A percentile compares a stretch with the other conserved stretches of the same genome.
Conservation (phyloP, 2,329 filamentous ascomycete species). For the Lasiodiplodia gonubiensis region DNA sequence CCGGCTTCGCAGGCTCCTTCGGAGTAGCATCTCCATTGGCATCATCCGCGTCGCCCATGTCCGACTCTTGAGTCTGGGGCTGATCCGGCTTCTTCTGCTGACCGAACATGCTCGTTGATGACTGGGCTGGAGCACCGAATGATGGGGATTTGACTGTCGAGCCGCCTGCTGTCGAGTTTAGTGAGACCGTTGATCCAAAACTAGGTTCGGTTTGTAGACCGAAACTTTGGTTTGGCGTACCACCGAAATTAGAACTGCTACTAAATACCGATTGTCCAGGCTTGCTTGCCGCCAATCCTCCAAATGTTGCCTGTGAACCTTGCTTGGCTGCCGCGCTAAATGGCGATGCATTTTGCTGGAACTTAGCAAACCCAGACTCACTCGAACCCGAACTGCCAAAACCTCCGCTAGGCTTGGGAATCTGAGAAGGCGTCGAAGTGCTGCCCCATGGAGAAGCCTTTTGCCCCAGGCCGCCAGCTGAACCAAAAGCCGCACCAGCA, state of each 20-base stretch:
- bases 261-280: slow-evolving; percentile 38
- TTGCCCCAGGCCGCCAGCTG: slow-evolving; percentile 34
- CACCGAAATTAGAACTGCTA: slow-evolving; percentile 30
- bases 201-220: slow-evolving; percentile 41
- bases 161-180: slow-evolving; percentile 41
- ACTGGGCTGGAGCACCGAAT: slow-evolving; percentile 8
- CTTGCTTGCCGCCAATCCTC: slow-evolving; percentile 29
- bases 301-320: slow-evolving; percentile 10
- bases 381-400: slow-evolving; percentile 14
- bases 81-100: slow-evolving; percentile 37
- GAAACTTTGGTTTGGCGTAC: slow-evolving; percentile 32
- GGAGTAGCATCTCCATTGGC: slow-evolving; percentile 31
- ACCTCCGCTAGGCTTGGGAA: slow-evolving; percentile 9
- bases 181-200: slow-evolving; percentile 51
- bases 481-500: slow-evolving; percentile 30
- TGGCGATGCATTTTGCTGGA: slow-evolving; percentile 20
- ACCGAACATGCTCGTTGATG: slow-evolving; percentile 22
- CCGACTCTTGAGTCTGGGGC: slow-evolving; percentile 39
- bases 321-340: slow-evolving; percentile 18
- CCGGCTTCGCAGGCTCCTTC: slow-evolving; percentile 29
- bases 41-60: slow-evolving; percentile 37
- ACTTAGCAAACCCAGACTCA: slow-evolving; percentile 25
- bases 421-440: slow-evolving; percentile 9
- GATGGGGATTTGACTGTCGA: slow-evolving; percentile 28
- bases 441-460: slow-evolving; percentile 34